Evolutionary conservation across 345 rosid species (phyloP).

Genomic region (Geranium brycei): DNA sequence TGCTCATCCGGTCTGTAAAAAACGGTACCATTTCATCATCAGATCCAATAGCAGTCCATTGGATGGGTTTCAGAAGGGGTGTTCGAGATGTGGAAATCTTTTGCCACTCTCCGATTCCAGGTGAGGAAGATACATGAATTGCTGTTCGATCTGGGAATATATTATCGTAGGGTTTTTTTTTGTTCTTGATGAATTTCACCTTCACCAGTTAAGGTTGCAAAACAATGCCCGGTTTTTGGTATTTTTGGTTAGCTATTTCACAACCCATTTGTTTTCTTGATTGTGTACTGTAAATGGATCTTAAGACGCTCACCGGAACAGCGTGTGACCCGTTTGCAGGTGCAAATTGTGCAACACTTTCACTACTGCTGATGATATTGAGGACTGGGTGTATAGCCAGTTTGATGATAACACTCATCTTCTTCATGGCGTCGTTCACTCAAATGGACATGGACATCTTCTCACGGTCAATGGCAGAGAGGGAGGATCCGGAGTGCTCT

Average conservation of each 20-base stretch:
- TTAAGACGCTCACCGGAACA: too few species aligned
- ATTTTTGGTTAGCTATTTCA: too few species aligned
- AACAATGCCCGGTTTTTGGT: too few species aligned
- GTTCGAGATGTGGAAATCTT: slow-evolving; percentile 32
- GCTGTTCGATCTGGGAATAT: too few species aligned
- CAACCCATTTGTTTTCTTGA: too few species aligned
- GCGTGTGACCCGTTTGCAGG: slow-evolving; percentile 5
- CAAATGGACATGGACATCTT: slow-evolving; percentile 74
- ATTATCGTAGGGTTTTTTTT: too few species aligned
- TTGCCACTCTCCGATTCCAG: slow-evolving; percentile 30
- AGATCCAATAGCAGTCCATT: slow-evolving; percentile 17
- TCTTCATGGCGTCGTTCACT: slow-evolving; percentile 61
- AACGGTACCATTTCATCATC: slow-evolving; percentile 63
- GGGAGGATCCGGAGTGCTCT: slow-evolving; percentile 48
- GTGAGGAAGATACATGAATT: slow-evolving; percentile 7
- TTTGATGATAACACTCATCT: slow-evolving; percentile 46
- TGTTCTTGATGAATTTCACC: too few species aligned
- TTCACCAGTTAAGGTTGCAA: too few species aligned
- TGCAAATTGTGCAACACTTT: slow-evolving; percentile 43
- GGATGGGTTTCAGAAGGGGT: slow-evolving; percentile 17
- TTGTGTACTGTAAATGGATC: too few species aligned
- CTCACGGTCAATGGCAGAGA: slow-evolving; percentile 54
- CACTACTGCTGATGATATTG: slow-evolving; percentile 28
- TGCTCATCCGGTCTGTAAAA: slow-evolving; percentile 59
- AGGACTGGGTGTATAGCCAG: slow-evolving; percentile 44